Percentiles rank a stretch among this genome's conserved stretches.
Evolutionary conservation across 1,284 basidiomycete genomes (phyloP).

Genomic region (Ustilago bromivora): DNA sequence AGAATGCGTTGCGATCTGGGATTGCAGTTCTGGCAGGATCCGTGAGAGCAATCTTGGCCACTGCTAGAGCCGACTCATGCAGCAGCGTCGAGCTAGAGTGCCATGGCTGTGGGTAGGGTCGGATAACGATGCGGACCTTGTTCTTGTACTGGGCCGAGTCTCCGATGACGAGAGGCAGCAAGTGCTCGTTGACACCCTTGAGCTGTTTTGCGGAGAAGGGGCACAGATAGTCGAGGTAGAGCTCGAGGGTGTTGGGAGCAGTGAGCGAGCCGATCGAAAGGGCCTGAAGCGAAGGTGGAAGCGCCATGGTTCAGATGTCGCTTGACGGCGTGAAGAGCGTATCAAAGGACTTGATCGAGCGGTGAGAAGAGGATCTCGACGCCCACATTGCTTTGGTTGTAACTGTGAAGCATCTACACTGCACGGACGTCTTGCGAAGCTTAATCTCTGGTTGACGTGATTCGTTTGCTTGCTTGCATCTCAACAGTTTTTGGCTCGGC

Average conservation of each 20-base stretch:
- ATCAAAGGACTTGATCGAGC: background rate
- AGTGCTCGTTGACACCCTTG: slow-evolving; percentile 69
- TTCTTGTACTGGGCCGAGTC: slow-evolving; percentile 74
- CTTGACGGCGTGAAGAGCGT: background rate
- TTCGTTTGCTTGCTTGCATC: slow-evolving; percentile 15
- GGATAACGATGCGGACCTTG: slow-evolving; percentile 82
- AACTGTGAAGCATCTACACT: slow-evolving; percentile 9
- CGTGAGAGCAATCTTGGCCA: slow-evolving; percentile 73
- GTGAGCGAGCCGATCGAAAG: slow-evolving; percentile 78
- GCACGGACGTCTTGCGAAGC: slow-evolving; percentile 18
- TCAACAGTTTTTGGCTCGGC: background rate
- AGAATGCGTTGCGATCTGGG: slow-evolving; percentile 56
- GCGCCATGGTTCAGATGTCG: slow-evolving; percentile 76
- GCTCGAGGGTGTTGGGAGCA: slow-evolving; percentile 84
- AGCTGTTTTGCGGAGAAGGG: slow-evolving; percentile 76
- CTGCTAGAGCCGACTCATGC: slow-evolving; percentile 84
- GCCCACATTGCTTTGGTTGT: background rate
- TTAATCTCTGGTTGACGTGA: slow-evolving; percentile 26
- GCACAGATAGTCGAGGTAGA: slow-evolving; percentile 73
- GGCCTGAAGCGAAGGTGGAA: slow-evolving; percentile 81
- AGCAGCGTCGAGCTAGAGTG: slow-evolving; percentile 76
- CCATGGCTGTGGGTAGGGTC: slow-evolving; percentile 81
- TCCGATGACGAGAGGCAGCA: slow-evolving; percentile 67
- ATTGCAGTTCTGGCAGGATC: slow-evolving; percentile 25
- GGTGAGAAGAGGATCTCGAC: background rate